Evolutionary conservation across 305 asterid species (phyloP).

Genomic region (Fraxinus greggii): DNA sequence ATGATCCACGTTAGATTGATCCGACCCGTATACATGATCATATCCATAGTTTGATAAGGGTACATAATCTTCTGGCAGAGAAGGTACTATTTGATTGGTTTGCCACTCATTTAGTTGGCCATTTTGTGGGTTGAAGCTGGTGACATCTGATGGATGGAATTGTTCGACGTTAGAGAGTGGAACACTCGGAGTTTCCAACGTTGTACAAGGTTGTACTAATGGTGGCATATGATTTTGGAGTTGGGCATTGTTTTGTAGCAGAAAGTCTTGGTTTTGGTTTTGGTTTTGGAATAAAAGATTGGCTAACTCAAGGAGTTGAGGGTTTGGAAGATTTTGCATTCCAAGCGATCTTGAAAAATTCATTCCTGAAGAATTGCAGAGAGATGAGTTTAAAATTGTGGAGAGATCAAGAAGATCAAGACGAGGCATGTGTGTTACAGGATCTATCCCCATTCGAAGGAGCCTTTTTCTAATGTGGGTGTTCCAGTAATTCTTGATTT

Average conservation of each 20-base stretch:
- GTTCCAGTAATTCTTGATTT: constrained; percentile 89
- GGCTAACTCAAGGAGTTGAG: constrained; percentile 54
- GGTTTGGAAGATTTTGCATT: constrained; percentile 45
- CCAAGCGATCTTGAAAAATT: constrained; percentile 60
- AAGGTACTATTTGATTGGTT: constrained; percentile 24
- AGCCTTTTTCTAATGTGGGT: constrained; percentile 78
- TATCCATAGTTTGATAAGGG: constrained; percentile 36
- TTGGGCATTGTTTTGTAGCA: constrained; percentile 33
- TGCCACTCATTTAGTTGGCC: constrained; percentile 49
- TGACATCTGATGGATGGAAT: constrained; percentile 18
- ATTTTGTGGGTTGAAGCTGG: constrained; percentile 31
- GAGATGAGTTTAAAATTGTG: constrained; percentile 49
- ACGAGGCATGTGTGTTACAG: constrained; percentile 78
- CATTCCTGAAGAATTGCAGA: constrained; percentile 36
- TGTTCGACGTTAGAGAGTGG: constrained; percentile 30
- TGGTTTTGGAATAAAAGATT: constrained; percentile 39
- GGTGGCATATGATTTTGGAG: constrained; percentile 29
- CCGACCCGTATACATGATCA: constrained; percentile 27
- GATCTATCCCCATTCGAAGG: constrained; percentile 89
- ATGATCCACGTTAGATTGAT: constrained; percentile 19
- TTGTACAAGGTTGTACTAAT: constrained; percentile 14
- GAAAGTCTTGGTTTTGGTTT: constrained; percentile 35
- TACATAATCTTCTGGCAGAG: constrained; percentile 34
- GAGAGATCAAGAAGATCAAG: constrained; percentile 80
- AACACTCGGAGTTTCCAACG: constrained; percentile 13